Conservation (phyloP, 163 green algal genomes). For the Chlorella variabilis region DNA sequence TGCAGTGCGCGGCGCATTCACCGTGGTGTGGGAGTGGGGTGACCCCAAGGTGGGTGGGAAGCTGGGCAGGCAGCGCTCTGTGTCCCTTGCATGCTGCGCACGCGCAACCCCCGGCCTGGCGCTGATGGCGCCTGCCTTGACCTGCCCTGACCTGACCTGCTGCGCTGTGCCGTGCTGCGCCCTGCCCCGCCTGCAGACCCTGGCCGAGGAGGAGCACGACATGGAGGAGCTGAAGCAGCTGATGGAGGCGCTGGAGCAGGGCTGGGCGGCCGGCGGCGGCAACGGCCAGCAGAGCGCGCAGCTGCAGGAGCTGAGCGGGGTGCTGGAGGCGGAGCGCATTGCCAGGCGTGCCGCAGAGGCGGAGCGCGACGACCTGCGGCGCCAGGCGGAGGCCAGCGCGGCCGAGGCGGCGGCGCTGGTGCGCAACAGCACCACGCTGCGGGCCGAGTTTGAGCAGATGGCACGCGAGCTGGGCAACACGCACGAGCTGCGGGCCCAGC, state of each 20-base stretch:
- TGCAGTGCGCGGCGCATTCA: not conserved
- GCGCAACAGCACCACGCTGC: not conserved
- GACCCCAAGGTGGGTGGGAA: not conserved
- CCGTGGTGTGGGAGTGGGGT: constrained; percentile 1
- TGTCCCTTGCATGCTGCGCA: no score
- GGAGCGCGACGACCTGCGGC: constrained; percentile 4
- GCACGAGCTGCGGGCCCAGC: not conserved
- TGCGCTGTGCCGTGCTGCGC: not conserved
- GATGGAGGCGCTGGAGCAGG: constrained; percentile 5
- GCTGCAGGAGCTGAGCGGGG: not conserved
- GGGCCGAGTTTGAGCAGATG: not conserved
- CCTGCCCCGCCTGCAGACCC: not conserved
- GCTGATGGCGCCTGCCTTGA: no score
- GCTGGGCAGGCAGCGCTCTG: no score
- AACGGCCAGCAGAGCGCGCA: not conserved
- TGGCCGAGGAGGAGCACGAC: constrained; percentile 4
- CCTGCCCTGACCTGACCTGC: not conserved
- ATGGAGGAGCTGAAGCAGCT: constrained; percentile 9
- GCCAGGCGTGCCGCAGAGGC: not conserved
- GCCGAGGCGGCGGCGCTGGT: constrained; percentile 8
- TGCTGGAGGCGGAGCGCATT: not conserved
- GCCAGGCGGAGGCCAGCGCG: not conserved
- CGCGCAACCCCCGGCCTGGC: no score
- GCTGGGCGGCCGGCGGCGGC: not conserved
- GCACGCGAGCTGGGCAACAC: not conserved